Evolutionary conservation across 805 yeast species (phyloP).

Genomic region (Starmerella ratchasimensis): DNA sequence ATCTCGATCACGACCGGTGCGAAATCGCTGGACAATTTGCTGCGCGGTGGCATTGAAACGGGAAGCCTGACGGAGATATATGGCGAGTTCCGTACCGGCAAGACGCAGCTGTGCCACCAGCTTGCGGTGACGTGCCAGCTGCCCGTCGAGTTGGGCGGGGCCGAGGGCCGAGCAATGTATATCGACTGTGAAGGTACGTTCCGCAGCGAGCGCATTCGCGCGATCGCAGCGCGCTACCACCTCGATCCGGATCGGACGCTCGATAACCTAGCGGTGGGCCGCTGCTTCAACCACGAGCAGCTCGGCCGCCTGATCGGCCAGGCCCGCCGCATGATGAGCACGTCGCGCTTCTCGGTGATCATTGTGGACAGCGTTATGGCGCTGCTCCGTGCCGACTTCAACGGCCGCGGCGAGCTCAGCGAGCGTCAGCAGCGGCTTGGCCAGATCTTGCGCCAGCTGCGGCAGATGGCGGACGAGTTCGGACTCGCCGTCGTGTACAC

Average conservation of each 20-base stretch:
- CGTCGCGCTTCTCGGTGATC: conserved; percentile 73
- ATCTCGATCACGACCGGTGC: conserved; percentile 94
- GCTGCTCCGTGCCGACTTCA: conserved; percentile 80
- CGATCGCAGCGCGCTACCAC: conserved; percentile 85
- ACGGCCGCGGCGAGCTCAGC: conserved; percentile 90
- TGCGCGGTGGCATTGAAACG: conserved; percentile 96
- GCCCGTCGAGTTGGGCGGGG: conserved; percentile 95
- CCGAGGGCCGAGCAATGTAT: conserved; percentile 92
- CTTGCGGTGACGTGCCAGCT: conserved; percentile 92
- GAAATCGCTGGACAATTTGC: conserved; percentile 75
- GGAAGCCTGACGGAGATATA: conserved; percentile 93
- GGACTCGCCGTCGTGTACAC: conserved; percentile 94
- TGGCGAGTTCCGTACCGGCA: conserved; percentile 97
- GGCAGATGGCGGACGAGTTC: conserved; percentile 89
- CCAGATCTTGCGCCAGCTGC: conserved; percentile 78
- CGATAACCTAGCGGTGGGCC: conserved; percentile 92
- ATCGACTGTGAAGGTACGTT: conserved; percentile 97
- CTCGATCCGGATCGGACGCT: conserved; percentile 86
- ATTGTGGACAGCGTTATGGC: conserved; percentile 98
- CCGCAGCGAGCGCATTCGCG: conserved; percentile 76
- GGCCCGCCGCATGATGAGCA: conserved; percentile 94
- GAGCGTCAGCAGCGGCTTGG: conserved; percentile 94
- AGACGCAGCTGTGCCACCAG: conserved; percentile 93
- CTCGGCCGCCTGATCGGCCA: conserved; percentile 72
- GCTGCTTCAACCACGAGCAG: conserved; percentile 96